Percentiles rank a stretch among this genome's conserved stretches.
These are phyloP conservation scores for Arthrobotrys iridis DNA, from an alignment of 2,329 filamentous ascomycete genomes.

Conservation along the genomic window DNA sequence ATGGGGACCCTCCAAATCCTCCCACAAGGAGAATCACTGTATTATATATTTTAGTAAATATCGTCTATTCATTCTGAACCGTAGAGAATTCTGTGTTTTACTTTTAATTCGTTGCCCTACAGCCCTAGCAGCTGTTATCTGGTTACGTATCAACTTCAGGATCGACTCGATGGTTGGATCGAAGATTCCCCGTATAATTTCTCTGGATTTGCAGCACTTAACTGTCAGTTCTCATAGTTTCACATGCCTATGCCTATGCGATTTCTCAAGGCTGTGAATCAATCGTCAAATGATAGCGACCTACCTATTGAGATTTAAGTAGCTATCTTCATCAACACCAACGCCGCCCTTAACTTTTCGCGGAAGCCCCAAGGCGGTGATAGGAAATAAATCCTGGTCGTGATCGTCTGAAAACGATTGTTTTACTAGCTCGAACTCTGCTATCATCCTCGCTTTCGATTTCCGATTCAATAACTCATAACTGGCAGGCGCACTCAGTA, in stretches of 20 bases:
- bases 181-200: constrained; percentile 13
- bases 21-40: constrained; percentile 25
- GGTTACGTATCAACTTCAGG: neutral
- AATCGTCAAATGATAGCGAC: no score
- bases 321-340: neutral
- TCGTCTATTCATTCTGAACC: no score
- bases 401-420: constrained; percentile 11
- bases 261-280: no score
- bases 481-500: no score
- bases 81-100: neutral
- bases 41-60: neutral
- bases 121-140: neutral
- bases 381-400: neutral
- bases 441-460: constrained; percentile 18
- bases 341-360: neutral
- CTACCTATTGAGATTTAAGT: neutral
- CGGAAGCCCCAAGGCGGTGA: neutral
- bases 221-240: no score
- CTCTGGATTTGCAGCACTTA: neutral
- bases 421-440: constrained; percentile 4
- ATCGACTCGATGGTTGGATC: constrained; percentile 24
- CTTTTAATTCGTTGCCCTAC: neutral
- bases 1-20: constrained; percentile 22
- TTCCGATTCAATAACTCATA: constrained; percentile 1
- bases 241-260: no score